phyloP scores from a whole-genome alignment of 164 flowering plant species.

The Nymphaea thermarum region DNA sequence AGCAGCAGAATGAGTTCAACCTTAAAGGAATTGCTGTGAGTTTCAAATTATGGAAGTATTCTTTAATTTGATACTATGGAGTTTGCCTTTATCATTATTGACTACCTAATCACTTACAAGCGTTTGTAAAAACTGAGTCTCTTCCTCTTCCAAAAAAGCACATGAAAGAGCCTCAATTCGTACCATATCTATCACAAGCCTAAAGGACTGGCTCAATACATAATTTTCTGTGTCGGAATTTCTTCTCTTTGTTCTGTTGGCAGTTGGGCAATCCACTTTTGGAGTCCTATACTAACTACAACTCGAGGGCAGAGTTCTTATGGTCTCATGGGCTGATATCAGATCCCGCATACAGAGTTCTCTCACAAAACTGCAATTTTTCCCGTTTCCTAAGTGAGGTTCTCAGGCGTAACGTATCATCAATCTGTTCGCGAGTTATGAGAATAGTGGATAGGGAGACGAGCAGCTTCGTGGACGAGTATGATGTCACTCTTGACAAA shows the following conservation, averaged over 20 bases:
- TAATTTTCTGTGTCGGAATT: neutral
- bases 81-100: too few relatives aligned
- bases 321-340: slow-evolving; percentile 90
- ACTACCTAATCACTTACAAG: neutral
- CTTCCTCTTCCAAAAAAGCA: neutral
- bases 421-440: slow-evolving; percentile 57
- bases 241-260: slow-evolving; percentile 1
- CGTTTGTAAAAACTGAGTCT: neutral
- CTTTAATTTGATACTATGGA: too few relatives aligned
- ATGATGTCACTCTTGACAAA: slow-evolving; percentile 84
- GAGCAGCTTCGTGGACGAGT: slow-evolving; percentile 65
- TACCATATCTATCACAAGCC: neutral
- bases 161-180: neutral
- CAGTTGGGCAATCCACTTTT: slow-evolving; percentile 78
- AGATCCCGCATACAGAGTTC: slow-evolving; percentile 55
- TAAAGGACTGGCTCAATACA: neutral
- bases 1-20: too few relatives aligned
- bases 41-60: neutral
- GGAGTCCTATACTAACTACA: slow-evolving; percentile 56
- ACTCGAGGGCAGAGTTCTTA: slow-evolving; percentile 66
- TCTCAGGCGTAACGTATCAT: slow-evolving; percentile 49
- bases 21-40: too few relatives aligned
- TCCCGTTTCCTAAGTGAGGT: slow-evolving; percentile 66
- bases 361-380: slow-evolving; percentile 66
- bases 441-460: slow-evolving; percentile 53